Evolutionary conservation across 805 yeast genomes (phyloP).

Genomic region (Teunomyces atbi): DNA sequence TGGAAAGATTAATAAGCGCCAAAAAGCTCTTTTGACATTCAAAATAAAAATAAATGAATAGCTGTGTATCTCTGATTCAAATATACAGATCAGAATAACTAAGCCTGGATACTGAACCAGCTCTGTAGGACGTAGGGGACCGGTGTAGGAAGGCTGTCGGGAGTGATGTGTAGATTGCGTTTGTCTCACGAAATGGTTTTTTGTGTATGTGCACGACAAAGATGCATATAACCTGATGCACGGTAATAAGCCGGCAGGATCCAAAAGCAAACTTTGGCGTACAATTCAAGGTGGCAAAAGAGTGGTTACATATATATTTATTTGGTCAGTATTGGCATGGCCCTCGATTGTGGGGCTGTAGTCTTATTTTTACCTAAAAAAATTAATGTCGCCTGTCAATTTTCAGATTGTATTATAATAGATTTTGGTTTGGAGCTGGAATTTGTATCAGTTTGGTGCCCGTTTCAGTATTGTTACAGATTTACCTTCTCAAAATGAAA

Average conservation of each 20-base stretch:
- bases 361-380: too few relatives aligned
- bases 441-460: neutral
- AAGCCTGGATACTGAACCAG: neutral
- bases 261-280: too few relatives aligned
- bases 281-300: too few relatives aligned
- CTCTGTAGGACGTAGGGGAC: neutral
- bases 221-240: neutral
- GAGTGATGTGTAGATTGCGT: neutral
- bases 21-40: neutral
- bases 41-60: neutral
- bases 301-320: too few relatives aligned
- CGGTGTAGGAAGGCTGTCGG: neutral
- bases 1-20: slow-evolving; percentile 1
- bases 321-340: too few relatives aligned
- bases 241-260: too few relatives aligned
- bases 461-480: neutral
- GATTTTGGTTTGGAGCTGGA: neutral
- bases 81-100: neutral
- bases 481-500: neutral
- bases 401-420: neutral
- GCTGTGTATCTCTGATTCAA: neutral
- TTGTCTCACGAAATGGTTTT: neutral
- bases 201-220: neutral
- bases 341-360: too few relatives aligned
- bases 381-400: neutral